Evolutionary conservation across 2,329 filamentous ascomycete species (phyloP).

Genomic region (Parascedosporium putredinis): DNA sequence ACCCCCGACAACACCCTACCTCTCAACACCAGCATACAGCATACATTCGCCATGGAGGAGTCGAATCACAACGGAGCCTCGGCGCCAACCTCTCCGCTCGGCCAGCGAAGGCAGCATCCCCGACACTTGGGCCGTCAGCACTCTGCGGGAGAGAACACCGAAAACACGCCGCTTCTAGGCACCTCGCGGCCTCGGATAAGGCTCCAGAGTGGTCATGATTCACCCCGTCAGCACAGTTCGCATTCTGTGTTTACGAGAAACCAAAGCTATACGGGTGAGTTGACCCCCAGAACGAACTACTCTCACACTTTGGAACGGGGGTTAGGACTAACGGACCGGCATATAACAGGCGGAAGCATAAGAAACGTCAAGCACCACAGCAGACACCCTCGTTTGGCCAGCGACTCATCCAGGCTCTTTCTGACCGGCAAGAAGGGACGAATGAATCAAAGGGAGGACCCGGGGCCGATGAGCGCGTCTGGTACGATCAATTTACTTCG

Average conservation of each 20-base stretch:
- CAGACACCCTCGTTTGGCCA: slow-evolving; percentile 49
- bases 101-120: not conserved
- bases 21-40: no score
- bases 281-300: not conserved
- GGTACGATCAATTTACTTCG: slow-evolving; percentile 98
- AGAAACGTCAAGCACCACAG: slow-evolving; percentile 38
- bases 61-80: not conserved
- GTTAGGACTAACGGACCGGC: not conserved
- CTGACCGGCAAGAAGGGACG: slow-evolving; percentile 46
- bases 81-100: slow-evolving; percentile 1
- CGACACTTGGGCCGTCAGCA: not conserved
- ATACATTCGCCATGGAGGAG: not conserved
- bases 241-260: slow-evolving; percentile 20
- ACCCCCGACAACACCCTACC: no score
- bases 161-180: slow-evolving; percentile 6
- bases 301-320: not conserved
- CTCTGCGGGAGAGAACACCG: not conserved
- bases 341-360: slow-evolving; percentile 20
- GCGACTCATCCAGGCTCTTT: slow-evolving; percentile 52
- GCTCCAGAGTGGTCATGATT: slow-evolving; percentile 16
- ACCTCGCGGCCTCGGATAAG: slow-evolving; percentile 10
- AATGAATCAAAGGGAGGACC: slow-evolving; percentile 55
- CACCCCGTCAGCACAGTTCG: slow-evolving; percentile 2
- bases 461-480: slow-evolving; percentile 75
- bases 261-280: slow-evolving; percentile 34